Base-by-base conservation (phyloP, 495 filamentous ascomycete species). In the Glonium stellatum region DNA sequence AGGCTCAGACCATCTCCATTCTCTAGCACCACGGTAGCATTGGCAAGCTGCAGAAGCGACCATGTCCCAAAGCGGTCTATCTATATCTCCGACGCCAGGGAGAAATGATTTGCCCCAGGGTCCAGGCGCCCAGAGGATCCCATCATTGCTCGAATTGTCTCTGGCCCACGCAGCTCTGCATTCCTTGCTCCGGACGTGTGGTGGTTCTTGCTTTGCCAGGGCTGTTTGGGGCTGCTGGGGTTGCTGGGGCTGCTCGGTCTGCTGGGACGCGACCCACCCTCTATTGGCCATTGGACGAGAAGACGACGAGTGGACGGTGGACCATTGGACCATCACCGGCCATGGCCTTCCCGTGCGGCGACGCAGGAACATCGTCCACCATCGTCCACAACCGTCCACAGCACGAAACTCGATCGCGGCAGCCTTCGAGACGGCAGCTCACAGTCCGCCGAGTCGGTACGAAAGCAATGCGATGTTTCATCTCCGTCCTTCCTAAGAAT, bases 51-150 rank as follows among this genome's bases (percentile, higher is more conserved):
- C 64, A 67, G 64, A 44, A 67, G 64, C 64, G 57, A 67, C 65
- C 61, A 67, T 59, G 61, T 61, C 65, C 65, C 65, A 61, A 67
- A 60, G 37, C 58, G 65, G 65, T 57, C 31, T 27, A 42, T 64
- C 58, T 67, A 63, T 67, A 67, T 67, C 65, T 64, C 65, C 65
- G 65, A 67, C 42, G 65, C 54, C 61, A 67, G 65, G 65, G 65
- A 67, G 61, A 35, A 44, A 51, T 59, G 65, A 61, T 67, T 61
- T 67, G 60, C 60, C 22, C 65, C 53, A 56, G 65, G 65, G 65
- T 57, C 59, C 57, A 61, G 61, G 65, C 61, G 21, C 2, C 25
- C 21, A 31, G 48, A 31, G 48, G 48, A 23, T 22, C 18, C 52
- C 36, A 60, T 57, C 39, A 34, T 47, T 66, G 60, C 65, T 63